A percentile compares a stretch with the other conserved stretches of the same genome.
Conservation (phyloP, 2,329 filamentous ascomycete species). For the Triangularia verruculosa region DNA sequence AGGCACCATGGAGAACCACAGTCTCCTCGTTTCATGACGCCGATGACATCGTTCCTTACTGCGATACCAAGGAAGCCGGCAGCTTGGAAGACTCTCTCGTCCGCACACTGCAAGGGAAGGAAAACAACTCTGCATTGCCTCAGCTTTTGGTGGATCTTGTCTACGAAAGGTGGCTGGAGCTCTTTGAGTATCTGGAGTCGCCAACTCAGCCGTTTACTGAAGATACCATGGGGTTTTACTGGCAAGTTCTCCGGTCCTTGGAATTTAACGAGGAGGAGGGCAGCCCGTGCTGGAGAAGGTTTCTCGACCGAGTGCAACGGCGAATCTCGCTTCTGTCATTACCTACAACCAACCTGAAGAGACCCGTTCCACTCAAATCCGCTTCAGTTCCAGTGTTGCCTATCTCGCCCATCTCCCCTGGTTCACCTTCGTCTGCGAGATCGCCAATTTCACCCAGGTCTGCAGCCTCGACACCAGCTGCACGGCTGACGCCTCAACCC, state of each 20-base stretch:
- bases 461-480: background rate
- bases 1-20: background rate
- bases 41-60: background rate
- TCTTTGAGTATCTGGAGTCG: constrained; percentile 34
- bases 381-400: background rate
- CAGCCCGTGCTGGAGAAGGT: constrained; percentile 30
- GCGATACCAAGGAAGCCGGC: background rate
- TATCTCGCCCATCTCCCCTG: background rate
- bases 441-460: constrained; percentile 10
- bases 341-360: background rate
- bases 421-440: background rate
- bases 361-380: background rate
- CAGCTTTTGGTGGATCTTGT: constrained; percentile 24
- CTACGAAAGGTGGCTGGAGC: constrained; percentile 36
- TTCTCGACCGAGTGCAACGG: constrained; percentile 33
- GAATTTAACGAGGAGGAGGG: constrained; percentile 36
- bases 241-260: constrained; percentile 33
- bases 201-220: background rate
- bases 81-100: constrained; percentile 31
- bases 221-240: constrained; percentile 27
- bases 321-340: constrained; percentile 27
- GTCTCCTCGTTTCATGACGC: background rate
- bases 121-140: no score
- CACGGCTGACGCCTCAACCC: background rate
- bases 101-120: constrained; percentile 19